phyloP scores from a whole-genome alignment of 495 filamentous ascomycete genomes.

The Usnea hakonensis region DNA sequence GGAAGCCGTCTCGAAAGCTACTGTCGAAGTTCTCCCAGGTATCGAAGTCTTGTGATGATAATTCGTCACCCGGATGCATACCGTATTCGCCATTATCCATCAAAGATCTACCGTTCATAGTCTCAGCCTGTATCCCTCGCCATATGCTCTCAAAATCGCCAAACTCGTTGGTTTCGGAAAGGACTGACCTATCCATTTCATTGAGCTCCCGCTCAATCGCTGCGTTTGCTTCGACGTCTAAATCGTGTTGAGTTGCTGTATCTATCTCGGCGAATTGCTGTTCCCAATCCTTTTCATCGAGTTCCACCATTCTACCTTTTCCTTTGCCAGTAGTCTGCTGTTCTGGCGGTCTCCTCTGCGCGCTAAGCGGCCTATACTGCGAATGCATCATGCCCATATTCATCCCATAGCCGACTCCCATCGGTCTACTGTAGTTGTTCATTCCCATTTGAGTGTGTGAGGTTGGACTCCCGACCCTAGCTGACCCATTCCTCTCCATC shows the following conservation, averaged over 20 bases:
- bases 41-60: conserved; percentile 34
- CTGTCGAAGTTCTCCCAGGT: conserved; percentile 67
- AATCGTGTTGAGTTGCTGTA: conserved; percentile 52
- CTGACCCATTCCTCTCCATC: conserved; percentile 48
- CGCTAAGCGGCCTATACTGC: conserved; percentile 34
- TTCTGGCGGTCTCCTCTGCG: conserved; percentile 48
- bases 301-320: conserved; percentile 83
- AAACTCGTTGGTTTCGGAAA: conserved; percentile 42
- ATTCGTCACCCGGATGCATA: conserved; percentile 53
- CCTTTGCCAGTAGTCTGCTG: conserved; percentile 60
- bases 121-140: conserved; percentile 79
- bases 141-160: conserved; percentile 87
- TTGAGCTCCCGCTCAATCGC: conserved; percentile 87
- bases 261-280: conserved; percentile 89
- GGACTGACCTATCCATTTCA: conserved; percentile 79
- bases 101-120: conserved; percentile 58
- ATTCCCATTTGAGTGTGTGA: conserved; percentile 39
- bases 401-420: conserved; percentile 53
- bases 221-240: conserved; percentile 63
- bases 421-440: conserved; percentile 52
- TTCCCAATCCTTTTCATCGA: conserved; percentile 93
- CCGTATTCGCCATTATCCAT: conserved; percentile 55
- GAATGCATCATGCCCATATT: conserved; percentile 37
- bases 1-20: conserved; percentile 34
- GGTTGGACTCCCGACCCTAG: conserved; percentile 49